Percentiles rank a stretch among this genome's conserved stretches.
phyloP scores from a whole-genome alignment of 306 rosid genomes.

The Abrus pulchellus region DNA sequence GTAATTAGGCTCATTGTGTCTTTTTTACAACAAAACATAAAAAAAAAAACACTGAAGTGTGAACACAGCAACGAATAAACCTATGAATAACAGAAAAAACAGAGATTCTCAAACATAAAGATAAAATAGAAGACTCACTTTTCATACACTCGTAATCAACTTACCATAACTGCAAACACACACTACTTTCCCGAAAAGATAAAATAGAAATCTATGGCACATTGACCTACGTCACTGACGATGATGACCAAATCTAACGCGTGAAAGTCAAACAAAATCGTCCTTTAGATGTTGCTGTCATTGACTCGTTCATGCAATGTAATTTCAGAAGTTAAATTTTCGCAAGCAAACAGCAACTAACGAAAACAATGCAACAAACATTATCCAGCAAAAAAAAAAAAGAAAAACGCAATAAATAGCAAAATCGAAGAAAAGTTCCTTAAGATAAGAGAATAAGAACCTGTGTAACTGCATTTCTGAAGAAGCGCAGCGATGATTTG shows the following conservation, averaged over 20 bases:
- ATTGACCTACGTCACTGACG: not conserved
- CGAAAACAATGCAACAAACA: slow-evolving; percentile 3
- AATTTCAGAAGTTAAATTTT: not conserved
- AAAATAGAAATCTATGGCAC: not conserved
- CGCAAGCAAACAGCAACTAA: not conserved
- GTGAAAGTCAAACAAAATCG: not conserved
- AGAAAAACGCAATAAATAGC: not conserved
- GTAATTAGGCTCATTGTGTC: not conserved
- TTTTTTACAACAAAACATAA: not conserved
- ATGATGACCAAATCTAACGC: not conserved
- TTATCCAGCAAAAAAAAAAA: not conserved
- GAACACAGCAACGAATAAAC: not conserved
- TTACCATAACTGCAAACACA: not conserved
- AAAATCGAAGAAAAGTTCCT: not conserved
- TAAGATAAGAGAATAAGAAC: slow-evolving; percentile 35
- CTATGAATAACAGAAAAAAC: not conserved
- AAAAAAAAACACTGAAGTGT: too few relatives aligned
- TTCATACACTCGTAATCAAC: not conserved
- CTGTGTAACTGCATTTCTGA: slow-evolving; percentile 75
- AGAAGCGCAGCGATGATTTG: slow-evolving; percentile 76
- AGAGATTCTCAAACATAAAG: not conserved
- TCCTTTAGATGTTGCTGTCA: not conserved
- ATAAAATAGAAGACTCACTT: not conserved
- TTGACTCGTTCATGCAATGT: not conserved
- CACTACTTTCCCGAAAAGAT: not conserved